A percentile compares a stretch with the other conserved stretches of the same genome.
Evolutionary conservation across 2,329 filamentous ascomycete genomes (phyloP).

Genomic region (Didymella pomorum): DNA sequence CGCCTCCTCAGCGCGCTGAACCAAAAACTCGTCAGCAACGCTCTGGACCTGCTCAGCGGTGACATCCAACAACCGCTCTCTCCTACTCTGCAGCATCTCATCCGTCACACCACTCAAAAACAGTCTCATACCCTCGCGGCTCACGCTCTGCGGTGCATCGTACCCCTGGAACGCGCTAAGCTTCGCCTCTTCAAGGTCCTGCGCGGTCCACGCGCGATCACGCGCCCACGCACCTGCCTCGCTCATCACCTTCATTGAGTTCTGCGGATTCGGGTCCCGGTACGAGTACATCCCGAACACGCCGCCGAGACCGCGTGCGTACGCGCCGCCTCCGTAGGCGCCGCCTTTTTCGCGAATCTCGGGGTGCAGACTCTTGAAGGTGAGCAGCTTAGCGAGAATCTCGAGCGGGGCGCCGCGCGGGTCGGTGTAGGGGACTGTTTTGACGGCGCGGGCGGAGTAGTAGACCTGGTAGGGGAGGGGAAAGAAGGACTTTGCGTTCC

Average conservation of each 20-base stretch:
- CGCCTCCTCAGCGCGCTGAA: constrained; percentile 70
- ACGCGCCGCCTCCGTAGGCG: constrained; percentile 92
- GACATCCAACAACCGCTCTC: constrained; percentile 87
- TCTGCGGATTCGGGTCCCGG: constrained; percentile 92
- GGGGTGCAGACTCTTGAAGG: constrained; percentile 95
- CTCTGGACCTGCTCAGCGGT: constrained; percentile 79
- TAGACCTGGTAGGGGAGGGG: constrained; percentile 97
- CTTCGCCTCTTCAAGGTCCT: constrained; percentile 95
- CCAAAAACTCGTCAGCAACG: constrained; percentile 82
- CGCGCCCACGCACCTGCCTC: constrained; percentile 84
- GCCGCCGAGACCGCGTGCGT: constrained; percentile 79
- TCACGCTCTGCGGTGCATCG: constrained; percentile 88
- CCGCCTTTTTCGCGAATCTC: constrained; percentile 98
- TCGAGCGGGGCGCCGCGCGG: constrained; percentile 80
- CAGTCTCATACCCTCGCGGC: constrained; percentile 82
- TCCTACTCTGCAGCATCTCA: constrained; percentile 85
- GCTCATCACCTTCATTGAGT: constrained; percentile 84
- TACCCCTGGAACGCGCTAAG: constrained; percentile 91
- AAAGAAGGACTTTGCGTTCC: constrained; percentile 78
- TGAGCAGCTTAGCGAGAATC: constrained; percentile 88
- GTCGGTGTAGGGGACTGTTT: constrained; percentile 83
- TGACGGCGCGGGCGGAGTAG: constrained; percentile 83
- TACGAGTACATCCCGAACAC: constrained; percentile 96
- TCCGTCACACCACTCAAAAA: constrained; percentile 88
- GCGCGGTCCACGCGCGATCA: constrained; percentile 80